Percentiles rank a stretch among this genome's conserved stretches.
phyloP scores from a whole-genome alignment of 768 basidiomycete species.

The Hortiboletus campestris region DNA sequence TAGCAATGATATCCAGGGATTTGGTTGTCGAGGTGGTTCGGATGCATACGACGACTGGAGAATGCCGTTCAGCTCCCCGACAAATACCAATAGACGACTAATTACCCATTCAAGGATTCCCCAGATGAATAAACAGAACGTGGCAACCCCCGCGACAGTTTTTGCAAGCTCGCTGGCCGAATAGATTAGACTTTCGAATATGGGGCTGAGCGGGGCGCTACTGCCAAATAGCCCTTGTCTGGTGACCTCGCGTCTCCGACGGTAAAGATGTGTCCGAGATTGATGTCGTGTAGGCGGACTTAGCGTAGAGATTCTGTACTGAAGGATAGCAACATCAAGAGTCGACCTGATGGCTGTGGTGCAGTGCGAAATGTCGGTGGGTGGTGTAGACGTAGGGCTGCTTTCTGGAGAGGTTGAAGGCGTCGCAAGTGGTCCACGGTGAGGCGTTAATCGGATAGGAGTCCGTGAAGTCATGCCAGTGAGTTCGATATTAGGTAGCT shows the following conservation, averaged over 20 bases:
- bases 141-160: constrained; percentile 8
- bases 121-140: constrained; percentile 23
- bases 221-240: not conserved
- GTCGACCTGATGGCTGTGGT: not conserved
- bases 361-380: constrained; percentile 6
- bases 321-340: constrained; percentile 14
- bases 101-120: constrained; percentile 25
- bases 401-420: constrained; percentile 19
- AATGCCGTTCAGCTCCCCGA: constrained; percentile 6
- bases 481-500: constrained; percentile 16
- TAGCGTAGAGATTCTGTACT: constrained; percentile 6
- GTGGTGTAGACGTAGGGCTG: constrained; percentile 18
- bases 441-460: constrained; percentile 21
- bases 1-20: not conserved
- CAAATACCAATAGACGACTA: not conserved
- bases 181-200: constrained; percentile 2
- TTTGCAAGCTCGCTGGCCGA: constrained; percentile 15
- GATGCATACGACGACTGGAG: constrained; percentile 16
- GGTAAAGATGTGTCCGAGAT: not conserved
- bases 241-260: not conserved
- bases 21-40: constrained; percentile 3
- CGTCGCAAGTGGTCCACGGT: constrained; percentile 29
- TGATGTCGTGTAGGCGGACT: not conserved
- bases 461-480: constrained; percentile 27
- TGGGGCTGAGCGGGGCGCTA: not conserved